Evolutionary conservation across 208 protist species (phyloP), one percentile per base, ranked within the genome.

Genomic region (Acanthamoeba triangularis): DNA sequence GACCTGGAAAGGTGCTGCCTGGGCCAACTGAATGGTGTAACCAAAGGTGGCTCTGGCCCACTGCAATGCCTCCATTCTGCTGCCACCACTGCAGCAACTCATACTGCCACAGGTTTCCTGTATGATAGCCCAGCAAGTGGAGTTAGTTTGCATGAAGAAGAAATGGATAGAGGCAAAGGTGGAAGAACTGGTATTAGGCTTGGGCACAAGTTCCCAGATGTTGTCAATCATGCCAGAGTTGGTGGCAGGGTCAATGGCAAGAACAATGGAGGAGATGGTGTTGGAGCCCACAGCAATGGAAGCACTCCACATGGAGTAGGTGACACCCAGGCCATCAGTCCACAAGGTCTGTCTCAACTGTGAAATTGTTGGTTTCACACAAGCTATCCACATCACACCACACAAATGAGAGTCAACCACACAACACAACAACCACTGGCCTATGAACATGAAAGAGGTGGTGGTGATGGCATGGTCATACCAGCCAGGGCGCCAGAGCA

Each of bases 11-110:
- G 0, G 14, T 2, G 74, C 74, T 2, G 74, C 74, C 23, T 23
- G 7, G 1, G 74, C 74, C 25, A 33, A 84, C 74, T 13, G 25
- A 18, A 84, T 84, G n/a, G 74, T 56, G 74, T 84, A 84, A 28
- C 74, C 74, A 25, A 84, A 84, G 23, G 74, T 84, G 44, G 74
- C 25, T 56, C 74, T 84, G 74, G 25, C 74, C 74, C 20, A 4
- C n/a, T 2, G 33, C 23, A 23, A 84, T 84, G 35, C 74, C 74
- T 1, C 74, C 74, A 25, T 52, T 84, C 74, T 84, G 74, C 11
- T 35, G 41, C 6, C 44, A 3, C 74, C 74, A 84, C 35, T 18
- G 20, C 7, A 33, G 74, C 23, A 84, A 25, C 18, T 23, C 44
- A 6, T n/a, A 84, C 8, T 49, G 41, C 41, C 20, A 10, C 14